These are phyloP conservation scores for Paratrypanosoma confusum DNA, from an alignment of 208 protist genomes.

Conservation along the genomic window DNA sequence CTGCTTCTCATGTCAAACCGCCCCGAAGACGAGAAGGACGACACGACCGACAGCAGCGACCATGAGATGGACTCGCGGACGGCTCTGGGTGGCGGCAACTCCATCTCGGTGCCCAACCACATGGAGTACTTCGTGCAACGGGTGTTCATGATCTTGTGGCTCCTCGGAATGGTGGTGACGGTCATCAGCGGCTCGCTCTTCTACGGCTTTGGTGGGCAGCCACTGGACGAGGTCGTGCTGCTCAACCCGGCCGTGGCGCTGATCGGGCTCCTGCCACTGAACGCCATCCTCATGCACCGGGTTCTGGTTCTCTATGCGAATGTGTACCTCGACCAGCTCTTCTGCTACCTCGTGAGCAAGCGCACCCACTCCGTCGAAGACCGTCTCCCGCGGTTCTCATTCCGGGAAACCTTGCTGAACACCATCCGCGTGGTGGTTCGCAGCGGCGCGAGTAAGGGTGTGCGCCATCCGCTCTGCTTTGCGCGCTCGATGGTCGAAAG, in stretches of 20 bases:
- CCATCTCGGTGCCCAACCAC: conserved; percentile 64
- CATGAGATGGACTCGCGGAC: conserved; percentile 57
- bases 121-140: conserved; percentile 81
- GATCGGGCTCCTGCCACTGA: conserved; percentile 71
- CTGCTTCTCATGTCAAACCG: conserved; percentile 20
- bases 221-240: conserved; percentile 55
- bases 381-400: conserved; percentile 66
- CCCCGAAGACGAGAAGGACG: conserved; percentile 54
- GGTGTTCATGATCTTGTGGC: conserved; percentile 61
- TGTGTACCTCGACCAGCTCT: conserved; percentile 70
- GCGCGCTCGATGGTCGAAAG: conserved; percentile 70
- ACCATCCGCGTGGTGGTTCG: conserved; percentile 36
- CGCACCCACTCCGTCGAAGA: conserved; percentile 53
- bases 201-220: conserved; percentile 18
- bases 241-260: conserved; percentile 58
- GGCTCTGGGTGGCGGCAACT: conserved; percentile 46
- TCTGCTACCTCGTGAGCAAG: conserved; percentile 63
- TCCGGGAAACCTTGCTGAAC: conserved; percentile 40
- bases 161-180: conserved; percentile 35
- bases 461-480: conserved; percentile 53
- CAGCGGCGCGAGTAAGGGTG: conserved; percentile 24
- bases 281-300: conserved; percentile 71
- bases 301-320: conserved; percentile 77
- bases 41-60: conserved; percentile 76
- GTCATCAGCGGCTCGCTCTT: conserved; percentile 30